Percentiles rank a stretch among this genome's conserved stretches.
phyloP scores from a whole-genome alignment of 345 rosid genomes.

The Eucalyptus marginata region DNA sequence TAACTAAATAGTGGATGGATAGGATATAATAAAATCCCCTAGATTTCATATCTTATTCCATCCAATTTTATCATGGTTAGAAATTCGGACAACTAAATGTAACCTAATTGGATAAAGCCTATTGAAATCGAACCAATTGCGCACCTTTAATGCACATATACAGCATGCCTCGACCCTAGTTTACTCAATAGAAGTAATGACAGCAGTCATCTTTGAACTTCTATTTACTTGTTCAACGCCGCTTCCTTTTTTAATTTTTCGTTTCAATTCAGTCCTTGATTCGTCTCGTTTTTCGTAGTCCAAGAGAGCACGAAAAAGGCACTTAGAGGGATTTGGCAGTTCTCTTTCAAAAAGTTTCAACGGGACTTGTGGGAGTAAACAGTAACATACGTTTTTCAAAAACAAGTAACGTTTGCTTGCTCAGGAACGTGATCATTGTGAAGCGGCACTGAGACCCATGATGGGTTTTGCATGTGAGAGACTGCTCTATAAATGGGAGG shows the following conservation, averaged over 20 bases:
- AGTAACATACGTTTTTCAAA: not conserved
- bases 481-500: not conserved
- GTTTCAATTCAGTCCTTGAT: not conserved
- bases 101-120: fast-evolving
- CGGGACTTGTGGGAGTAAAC: not conserved
- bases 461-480: not conserved
- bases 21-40: fast-evolving
- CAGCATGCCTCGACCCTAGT: not conserved
- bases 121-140: not conserved
- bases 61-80: fast-evolving
- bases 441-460: not conserved
- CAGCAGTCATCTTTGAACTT: not conserved
- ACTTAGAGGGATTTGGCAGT: not conserved
- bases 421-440: not conserved
- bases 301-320: not conserved
- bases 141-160: not conserved
- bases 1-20: fast-evolving
- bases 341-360: not conserved
- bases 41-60: fast-evolving
- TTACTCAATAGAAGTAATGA: not conserved
- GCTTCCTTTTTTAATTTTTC: not conserved
- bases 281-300: not conserved
- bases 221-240: not conserved
- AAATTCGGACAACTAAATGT: fast-evolving
- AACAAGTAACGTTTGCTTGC: not conserved